These are phyloP conservation scores for Acacia acuminata DNA, from an alignment of 306 rosid genomes.

Conservation along the genomic window DNA sequence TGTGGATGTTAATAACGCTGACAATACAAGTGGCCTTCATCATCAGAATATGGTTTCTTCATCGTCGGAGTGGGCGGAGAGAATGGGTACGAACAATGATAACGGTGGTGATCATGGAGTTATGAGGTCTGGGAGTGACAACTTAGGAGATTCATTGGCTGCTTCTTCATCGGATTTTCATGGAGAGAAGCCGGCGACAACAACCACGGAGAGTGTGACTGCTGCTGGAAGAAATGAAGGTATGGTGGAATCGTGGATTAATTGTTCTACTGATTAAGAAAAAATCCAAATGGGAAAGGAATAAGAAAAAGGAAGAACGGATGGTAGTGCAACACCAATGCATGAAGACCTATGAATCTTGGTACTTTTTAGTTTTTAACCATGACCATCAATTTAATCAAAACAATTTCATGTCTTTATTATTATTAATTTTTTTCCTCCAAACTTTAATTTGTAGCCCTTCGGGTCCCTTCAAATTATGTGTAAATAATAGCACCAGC, in stretches of 20 bases:
- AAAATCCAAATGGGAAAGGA: constrained; percentile 4
- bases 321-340: constrained; percentile 36
- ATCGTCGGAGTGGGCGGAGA: constrained; percentile 46
- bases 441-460: background rate
- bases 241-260: constrained; percentile 93
- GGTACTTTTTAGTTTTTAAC: constrained; percentile 44
- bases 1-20: constrained; percentile 21
- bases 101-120: constrained; percentile 31
- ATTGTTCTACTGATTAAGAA: constrained; percentile 80
- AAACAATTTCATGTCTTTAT: constrained; percentile 24
- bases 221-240: constrained; percentile 65
- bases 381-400: constrained; percentile 53
- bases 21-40: constrained; percentile 23
- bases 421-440: background rate
- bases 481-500: constrained; percentile 60
- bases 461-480: constrained; percentile 41
- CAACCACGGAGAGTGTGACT: too few species aligned
- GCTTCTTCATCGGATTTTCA: constrained; percentile 54
- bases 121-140: constrained; percentile 43
- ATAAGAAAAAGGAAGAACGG: constrained; percentile 19
- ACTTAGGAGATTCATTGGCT: constrained; percentile 31
- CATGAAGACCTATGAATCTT: constrained; percentile 45
- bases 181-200: constrained; percentile 36
- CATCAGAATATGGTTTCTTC: constrained; percentile 40
- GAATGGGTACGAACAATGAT: background rate